A percentile compares a stretch with the other conserved stretches of the same genome.
phyloP scores from a whole-genome alignment of 169 alveolate genomes.

The Plasmodium gaboni region DNA sequence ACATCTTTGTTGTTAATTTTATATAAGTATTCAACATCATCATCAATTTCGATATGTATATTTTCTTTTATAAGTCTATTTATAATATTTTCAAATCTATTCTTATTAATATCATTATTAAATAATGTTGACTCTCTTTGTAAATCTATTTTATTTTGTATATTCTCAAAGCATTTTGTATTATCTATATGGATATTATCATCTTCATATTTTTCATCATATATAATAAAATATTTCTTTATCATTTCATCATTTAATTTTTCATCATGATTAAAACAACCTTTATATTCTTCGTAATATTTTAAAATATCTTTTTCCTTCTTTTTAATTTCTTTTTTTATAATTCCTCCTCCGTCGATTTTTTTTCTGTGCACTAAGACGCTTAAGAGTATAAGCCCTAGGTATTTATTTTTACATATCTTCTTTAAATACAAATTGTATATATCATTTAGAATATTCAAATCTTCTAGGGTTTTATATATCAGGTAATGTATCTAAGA shows the following conservation, averaged over 20 bases:
- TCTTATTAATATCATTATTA: neutral
- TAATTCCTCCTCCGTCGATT: constrained; percentile 74
- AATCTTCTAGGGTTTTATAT: constrained; percentile 43
- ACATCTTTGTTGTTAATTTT: constrained; percentile 25
- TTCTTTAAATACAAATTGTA: constrained; percentile 27
- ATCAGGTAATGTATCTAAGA: constrained; percentile 26
- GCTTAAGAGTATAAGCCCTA: constrained; percentile 40
- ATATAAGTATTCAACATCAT: constrained; percentile 46
- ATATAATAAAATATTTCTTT: constrained; percentile 61
- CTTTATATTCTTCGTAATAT: constrained; percentile 10
- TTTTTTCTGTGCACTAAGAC: constrained; percentile 53
- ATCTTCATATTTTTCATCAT: constrained; percentile 6
- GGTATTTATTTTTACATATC: constrained; percentile 50
- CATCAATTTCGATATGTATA: constrained; percentile 45
- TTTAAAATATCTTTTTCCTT: constrained; percentile 32
- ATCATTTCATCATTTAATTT: neutral
- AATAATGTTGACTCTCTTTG: too few species aligned
- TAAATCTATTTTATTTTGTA: too few species aligned
- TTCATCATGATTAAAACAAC: neutral
- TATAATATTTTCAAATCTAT: neutral
- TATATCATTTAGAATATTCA: constrained; percentile 22
- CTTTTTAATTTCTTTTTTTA: constrained; percentile 52
- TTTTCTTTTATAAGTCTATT: constrained; percentile 2
- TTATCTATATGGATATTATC: neutral
- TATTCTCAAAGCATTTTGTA: too few species aligned